Percentiles rank a stretch among this genome's conserved stretches.
Conservation (phyloP, 768 basidiomycete species). For the Pleurotus sapidus region DNA sequence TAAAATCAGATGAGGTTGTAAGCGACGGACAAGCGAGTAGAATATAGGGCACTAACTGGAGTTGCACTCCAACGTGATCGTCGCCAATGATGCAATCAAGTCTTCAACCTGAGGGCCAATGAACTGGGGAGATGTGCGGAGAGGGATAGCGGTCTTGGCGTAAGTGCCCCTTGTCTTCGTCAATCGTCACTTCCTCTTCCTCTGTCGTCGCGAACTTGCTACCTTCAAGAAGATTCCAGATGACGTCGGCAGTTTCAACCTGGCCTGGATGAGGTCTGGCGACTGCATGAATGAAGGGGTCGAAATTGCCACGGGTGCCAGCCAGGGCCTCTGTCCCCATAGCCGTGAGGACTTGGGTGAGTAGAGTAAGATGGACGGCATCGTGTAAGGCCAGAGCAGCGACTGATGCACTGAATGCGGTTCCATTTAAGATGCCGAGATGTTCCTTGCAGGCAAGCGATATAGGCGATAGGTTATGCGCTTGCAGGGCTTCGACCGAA, state of each 20-base stretch:
- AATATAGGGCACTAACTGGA: conserved; percentile 52
- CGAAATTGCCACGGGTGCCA: conserved; percentile 63
- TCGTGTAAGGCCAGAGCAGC: conserved; percentile 72
- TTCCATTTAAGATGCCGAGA: conserved; percentile 72
- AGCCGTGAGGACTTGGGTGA: conserved; percentile 73
- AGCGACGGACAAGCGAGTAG: conserved; percentile 6
- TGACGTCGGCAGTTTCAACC: conserved; percentile 65
- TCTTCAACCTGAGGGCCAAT: conserved; percentile 80
- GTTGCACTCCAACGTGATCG: conserved; percentile 72
- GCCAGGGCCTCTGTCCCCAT: conserved; percentile 77
- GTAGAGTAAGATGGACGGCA: conserved; percentile 55
- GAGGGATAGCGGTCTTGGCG: conserved; percentile 75
- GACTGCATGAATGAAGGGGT: conserved; percentile 68
- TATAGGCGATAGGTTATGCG: conserved; percentile 56
- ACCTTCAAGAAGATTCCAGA: conserved; percentile 58
- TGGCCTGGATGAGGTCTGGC: conserved; percentile 78
- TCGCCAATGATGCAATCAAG: conserved; percentile 55
- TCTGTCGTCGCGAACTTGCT: conserved; percentile 56
- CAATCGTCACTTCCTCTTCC: conserved; percentile 63
- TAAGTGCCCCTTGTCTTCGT: conserved; percentile 64
- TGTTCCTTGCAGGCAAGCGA: conserved; percentile 65
- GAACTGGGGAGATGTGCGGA: conserved; percentile 74
- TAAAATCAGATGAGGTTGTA: conserved; percentile 20
- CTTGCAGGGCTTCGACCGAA: conserved; percentile 46
- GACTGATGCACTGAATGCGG: conserved; percentile 72